These are phyloP conservation scores for Symbiodinium pilosum DNA, from an alignment of 73 alveolate species.

Conservation along the genomic window DNA sequence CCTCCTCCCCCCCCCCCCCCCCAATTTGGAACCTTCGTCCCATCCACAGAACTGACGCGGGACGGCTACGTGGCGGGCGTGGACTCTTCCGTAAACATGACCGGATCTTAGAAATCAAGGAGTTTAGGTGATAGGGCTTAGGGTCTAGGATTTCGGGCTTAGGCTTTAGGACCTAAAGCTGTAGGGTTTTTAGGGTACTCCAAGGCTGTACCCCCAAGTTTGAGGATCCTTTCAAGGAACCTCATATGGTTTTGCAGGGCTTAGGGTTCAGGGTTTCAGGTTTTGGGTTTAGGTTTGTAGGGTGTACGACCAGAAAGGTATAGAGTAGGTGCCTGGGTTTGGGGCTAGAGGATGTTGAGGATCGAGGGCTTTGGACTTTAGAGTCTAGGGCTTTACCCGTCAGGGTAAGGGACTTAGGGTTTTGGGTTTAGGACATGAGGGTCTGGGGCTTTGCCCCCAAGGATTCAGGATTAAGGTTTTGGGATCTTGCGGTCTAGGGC, in stretches of 20 bases:
- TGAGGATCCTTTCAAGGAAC: too few species aligned
- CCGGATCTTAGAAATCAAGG: not conserved
- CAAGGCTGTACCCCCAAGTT: too few species aligned
- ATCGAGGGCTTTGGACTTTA: not conserved
- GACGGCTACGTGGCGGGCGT: conserved; percentile 93
- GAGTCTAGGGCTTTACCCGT: not conserved
- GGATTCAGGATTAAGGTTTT: not conserved
- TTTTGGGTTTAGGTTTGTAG: too few species aligned
- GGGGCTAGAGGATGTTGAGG: not conserved
- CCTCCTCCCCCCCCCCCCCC: not conserved
- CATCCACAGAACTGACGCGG: conserved; percentile 53
- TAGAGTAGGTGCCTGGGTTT: not conserved
- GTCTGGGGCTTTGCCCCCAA: not conserved
- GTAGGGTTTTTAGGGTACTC: not conserved
- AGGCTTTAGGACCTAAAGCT: not conserved
- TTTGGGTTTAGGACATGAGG: not conserved
- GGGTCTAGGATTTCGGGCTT: not conserved
- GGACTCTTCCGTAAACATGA: conserved; percentile 80
- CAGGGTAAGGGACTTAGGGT: not conserved
- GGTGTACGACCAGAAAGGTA: not conserved
- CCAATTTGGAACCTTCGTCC: not conserved
- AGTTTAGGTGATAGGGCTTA: not conserved
- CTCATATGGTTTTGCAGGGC: too few species aligned
- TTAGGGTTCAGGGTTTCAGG: too few species aligned
- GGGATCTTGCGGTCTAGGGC: not conserved